A percentile compares a stretch with the other conserved stretches of the same genome.
These are phyloP conservation scores for Erodium texanum DNA, from an alignment of 441 rosid genomes.

Conservation along the genomic window DNA sequence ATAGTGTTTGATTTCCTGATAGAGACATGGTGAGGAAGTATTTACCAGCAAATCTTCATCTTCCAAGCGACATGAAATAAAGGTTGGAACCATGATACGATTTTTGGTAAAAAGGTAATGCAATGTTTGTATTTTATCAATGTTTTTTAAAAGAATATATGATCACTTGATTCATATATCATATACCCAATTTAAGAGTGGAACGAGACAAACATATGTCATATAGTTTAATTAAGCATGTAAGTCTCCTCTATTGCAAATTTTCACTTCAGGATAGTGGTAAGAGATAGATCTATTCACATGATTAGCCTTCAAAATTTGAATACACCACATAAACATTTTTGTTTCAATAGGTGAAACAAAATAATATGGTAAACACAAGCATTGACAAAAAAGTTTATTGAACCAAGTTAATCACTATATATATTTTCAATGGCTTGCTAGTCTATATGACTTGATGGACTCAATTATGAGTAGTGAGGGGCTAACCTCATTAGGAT, in stretches of 20 bases:
- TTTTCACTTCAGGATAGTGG: not conserved
- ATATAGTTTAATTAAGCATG: not conserved
- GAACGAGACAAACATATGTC: not conserved
- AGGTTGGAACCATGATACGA: slow-evolving; percentile 57
- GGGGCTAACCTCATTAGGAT: not conserved
- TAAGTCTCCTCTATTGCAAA: not conserved
- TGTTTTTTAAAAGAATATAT: too few relatives aligned
- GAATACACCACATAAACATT: not conserved
- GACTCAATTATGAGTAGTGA: too few relatives aligned
- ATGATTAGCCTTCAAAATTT: not conserved
- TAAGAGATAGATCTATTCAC: not conserved
- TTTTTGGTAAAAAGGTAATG: slow-evolving; percentile 67
- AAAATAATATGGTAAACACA: too few relatives aligned
- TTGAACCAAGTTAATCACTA: too few relatives aligned
- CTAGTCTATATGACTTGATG: too few relatives aligned
- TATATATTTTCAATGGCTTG: too few relatives aligned
- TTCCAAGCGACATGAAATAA: slow-evolving; percentile 49
- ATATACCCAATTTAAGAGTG: not conserved
- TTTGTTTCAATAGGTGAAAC: not conserved
- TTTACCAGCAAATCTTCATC: slow-evolving; percentile 38
- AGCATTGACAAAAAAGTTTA: too few relatives aligned
- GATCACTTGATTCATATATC: too few relatives aligned
- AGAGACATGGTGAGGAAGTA: slow-evolving; percentile 49
- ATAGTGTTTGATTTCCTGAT: slow-evolving; percentile 8
- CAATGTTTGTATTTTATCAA: too few relatives aligned